These are phyloP conservation scores for Taiwanofungus camphoratus DNA, from an alignment of 1,284 basidiomycete species.

Conservation along the genomic window DNA sequence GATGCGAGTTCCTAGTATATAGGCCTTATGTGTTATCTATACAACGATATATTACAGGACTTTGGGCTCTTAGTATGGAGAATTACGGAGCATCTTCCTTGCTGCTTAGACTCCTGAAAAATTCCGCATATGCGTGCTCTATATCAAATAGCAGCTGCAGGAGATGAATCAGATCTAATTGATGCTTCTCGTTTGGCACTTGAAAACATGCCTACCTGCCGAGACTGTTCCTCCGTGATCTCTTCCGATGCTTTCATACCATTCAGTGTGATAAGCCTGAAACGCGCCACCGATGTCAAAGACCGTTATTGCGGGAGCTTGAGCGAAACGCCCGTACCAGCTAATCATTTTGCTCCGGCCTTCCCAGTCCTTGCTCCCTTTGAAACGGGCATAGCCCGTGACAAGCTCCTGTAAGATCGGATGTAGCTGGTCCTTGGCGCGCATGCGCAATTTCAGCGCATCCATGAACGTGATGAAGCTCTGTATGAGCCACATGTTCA, in stretches of 20 bases:
- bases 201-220: conserved; percentile 56
- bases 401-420: conserved; percentile 93
- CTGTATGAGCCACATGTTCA: conserved; percentile 33
- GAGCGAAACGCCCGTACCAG: conserved; percentile 61
- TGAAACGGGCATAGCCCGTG: conserved; percentile 87
- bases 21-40: too few species aligned
- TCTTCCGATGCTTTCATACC: conserved; percentile 97
- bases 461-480: conserved; percentile 99
- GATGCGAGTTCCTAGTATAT: too few species aligned
- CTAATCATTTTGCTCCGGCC: conserved; percentile 89
- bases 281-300: background rate
- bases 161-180: background rate
- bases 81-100: conserved; percentile 23
- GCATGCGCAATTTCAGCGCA: conserved; percentile 85
- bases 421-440: conserved; percentile 96
- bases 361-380: conserved; percentile 91
- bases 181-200: background rate
- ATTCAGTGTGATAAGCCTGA: conserved; percentile 92
- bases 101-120: conserved; percentile 79
- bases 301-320: background rate
- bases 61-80: background rate
- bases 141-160: conserved; percentile 89
- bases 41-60: too few species aligned
- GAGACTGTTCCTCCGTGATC: conserved; percentile 90
- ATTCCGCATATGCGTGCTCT: conserved; percentile 95